phyloP scores from a whole-genome alignment of 371 early-diverging fungal species.

The Parasitella parasitica region DNA sequence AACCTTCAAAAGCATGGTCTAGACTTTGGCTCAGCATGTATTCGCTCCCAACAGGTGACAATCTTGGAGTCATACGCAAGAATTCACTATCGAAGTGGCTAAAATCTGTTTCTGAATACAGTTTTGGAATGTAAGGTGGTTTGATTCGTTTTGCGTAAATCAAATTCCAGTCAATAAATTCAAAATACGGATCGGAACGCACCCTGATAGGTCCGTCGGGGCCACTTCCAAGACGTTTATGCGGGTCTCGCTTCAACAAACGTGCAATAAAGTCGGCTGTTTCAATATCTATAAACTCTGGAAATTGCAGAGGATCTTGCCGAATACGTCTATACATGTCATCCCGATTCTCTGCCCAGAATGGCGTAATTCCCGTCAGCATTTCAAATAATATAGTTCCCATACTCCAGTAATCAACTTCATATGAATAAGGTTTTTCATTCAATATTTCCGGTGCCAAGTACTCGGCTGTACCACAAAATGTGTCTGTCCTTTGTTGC shows the following conservation, averaged over 20 bases:
- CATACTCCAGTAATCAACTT: constrained; percentile 96
- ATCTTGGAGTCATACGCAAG: constrained; percentile 50
- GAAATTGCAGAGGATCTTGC: constrained; percentile 70
- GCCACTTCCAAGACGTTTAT: constrained; percentile 59
- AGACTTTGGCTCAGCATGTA: constrained; percentile 45
- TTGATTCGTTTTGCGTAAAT: constrained; percentile 55
- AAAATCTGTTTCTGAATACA: constrained; percentile 55
- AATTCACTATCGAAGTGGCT: constrained; percentile 68
- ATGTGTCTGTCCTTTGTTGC: constrained; percentile 76
- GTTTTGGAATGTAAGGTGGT: constrained; percentile 59
- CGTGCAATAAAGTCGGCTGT: constrained; percentile 61
- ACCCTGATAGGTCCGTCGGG: constrained; percentile 49
- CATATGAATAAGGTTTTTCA: constrained; percentile 78
- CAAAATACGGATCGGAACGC: constrained; percentile 69
- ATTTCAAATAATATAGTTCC: constrained; percentile 92
- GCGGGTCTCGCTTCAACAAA: constrained; percentile 68
- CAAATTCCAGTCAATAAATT: constrained; percentile 65
- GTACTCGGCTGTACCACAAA: constrained; percentile 95
- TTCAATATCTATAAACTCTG: constrained; percentile 54
- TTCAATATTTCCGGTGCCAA: constrained; percentile 88
- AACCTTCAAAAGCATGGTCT: constrained; percentile 57
- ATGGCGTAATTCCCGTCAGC: constrained; percentile 74
- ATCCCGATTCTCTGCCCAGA: constrained; percentile 73
- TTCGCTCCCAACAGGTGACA: constrained; percentile 40
- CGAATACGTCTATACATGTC: constrained; percentile 80